Evolutionary conservation across 106 monocot genomes (phyloP), one percentile per base, ranked within the genome.

Genomic region (Platanthera guangdongensis): DNA sequence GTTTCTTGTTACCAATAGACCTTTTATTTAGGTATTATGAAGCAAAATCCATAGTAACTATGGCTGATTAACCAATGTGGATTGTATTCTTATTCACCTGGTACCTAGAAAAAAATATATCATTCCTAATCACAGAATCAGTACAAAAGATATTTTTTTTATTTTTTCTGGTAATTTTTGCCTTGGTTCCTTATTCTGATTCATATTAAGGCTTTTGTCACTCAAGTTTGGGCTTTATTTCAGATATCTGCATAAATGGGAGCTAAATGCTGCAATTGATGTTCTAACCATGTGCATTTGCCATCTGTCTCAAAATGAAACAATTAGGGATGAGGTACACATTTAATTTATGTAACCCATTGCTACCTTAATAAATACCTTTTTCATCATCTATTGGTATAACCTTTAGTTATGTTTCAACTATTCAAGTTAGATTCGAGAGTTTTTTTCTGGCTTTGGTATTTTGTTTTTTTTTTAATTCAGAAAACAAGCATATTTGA

Each of bases 271-370:
- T 83, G 88, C 90, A 79, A 82, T 86, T 60, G 88, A 96, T 77
- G 95, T 96, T 78, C 89, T 96, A 53, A 90, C 85, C 48, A 93
- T 96, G 95, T 93, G 92, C 57, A 83, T 77, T 81, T 95, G 92
- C 78, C 95, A 96, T 78, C 76, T 95, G 70, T 79, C 88, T 75
- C 87, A 77, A 73, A 77, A 68, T 74, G 88, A 88, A 83, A 88
- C 78, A 49, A 49, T 89, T 60, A 81, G 82, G 76, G 76, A 79
- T 85, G 92, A 92, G 90, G 95, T 95, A 80, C 3, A 7, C 47
- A 16, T 8, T 70, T 65, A 15, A 19, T 32, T 65, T 65, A 65
- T 32, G 7, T 25, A 65, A 32, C 32, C 32, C 30, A 11, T 32
- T 65, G 25, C 65, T 11, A 12, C 13, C 9, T 68, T 16, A 46